A percentile compares a stretch with the other conserved stretches of the same genome.
These are phyloP conservation scores for Gnaphalium uliginosum DNA, from an alignment of 129 eudicot species.

Conservation along the genomic window DNA sequence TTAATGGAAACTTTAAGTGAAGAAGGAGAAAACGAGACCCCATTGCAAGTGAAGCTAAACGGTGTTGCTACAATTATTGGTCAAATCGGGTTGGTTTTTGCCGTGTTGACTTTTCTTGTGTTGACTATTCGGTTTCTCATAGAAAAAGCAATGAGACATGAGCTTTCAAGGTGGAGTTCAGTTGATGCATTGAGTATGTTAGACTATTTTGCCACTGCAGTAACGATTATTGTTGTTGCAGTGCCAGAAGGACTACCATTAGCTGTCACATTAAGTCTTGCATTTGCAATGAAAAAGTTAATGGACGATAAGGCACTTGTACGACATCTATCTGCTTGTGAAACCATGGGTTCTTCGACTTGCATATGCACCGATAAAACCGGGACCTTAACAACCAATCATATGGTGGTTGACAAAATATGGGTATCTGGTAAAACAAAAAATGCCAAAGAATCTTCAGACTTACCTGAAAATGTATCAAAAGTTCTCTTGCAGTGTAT, in stretches of 20 bases:
- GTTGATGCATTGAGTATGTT: constrained; percentile 68
- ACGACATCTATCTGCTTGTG: constrained; percentile 90
- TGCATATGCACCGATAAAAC: constrained; percentile 90
- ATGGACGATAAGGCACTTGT: constrained; percentile 85
- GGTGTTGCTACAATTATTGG: constrained; percentile 97
- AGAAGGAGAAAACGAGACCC: constrained; percentile 94
- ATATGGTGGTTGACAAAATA: constrained; percentile 76
- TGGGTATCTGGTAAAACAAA: constrained; percentile 60
- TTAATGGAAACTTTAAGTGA: constrained; percentile 84
- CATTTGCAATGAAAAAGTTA: constrained; percentile 91
- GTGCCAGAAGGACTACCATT: constrained; percentile 95
- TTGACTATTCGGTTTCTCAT: constrained; percentile 57
- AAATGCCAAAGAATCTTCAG: constrained; percentile 36
- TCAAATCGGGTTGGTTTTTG: constrained; percentile 67
- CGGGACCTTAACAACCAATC: constrained; percentile 92
- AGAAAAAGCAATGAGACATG: constrained; percentile 55
- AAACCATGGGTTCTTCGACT: constrained; percentile 94
- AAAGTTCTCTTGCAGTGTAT: constrained; percentile 63
- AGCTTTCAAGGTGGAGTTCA: constrained; percentile 68
- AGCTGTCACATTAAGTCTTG: constrained; percentile 94
- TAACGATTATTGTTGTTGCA: constrained; percentile 92
- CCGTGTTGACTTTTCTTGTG: constrained; percentile 75
- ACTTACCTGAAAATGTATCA: constrained; percentile 38
- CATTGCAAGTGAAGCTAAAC: constrained; percentile 87
- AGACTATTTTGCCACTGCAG: constrained; percentile 82